Base-by-base conservation (phyloP, 1,139 yeast species). In the Nakaseomyces bracarensis region DNA sequence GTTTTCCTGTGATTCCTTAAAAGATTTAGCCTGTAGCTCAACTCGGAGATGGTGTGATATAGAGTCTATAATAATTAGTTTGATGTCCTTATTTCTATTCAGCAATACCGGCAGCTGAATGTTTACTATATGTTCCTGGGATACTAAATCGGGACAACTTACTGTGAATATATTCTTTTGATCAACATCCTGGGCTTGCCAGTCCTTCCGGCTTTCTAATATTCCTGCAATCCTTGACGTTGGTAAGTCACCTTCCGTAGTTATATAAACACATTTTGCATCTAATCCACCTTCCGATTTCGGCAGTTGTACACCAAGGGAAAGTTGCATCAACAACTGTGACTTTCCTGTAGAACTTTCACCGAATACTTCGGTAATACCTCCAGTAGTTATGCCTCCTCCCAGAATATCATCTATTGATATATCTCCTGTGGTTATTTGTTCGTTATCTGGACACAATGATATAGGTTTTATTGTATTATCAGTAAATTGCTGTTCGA, bases 271-370 rank as follows among this genome's bases (percentile, higher is more conserved):
- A 16, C 82, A 75, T 38, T 60, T 57, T 18, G 62, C 63, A 1
- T 57, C 70, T 15, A 74, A 48, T 0, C 82, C 82, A 3, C 77
- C 75, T 21, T 61, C 46, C 4, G 59, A 64, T 2, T 33, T 44
- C 0, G 77, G 71, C 16, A 71, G 50, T 49, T 81, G 87, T 6
- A 79, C 75, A 3, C 77, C 64, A 7, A 76, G 63, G 1, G 82
- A 68, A 38, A 86, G 53, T 49, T 82, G 91, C 61, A 80, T 70
- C 25, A 82, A 61, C 8, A 87, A 63, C 52, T 86, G 93, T 0
- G 95, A 79, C 58, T 87, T 87, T 0, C 95, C 96, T 2, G 83
- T 73, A 0, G 94, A 85, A 46, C 93, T 79, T 30, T 81, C 83
- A 0, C 97, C 97, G 51, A 79, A 79, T 2, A 89, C 59, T 61